Evolutionary conservation across 2,329 filamentous ascomycete genomes (phyloP).

Genomic region (Aschersonia sp.): DNA sequence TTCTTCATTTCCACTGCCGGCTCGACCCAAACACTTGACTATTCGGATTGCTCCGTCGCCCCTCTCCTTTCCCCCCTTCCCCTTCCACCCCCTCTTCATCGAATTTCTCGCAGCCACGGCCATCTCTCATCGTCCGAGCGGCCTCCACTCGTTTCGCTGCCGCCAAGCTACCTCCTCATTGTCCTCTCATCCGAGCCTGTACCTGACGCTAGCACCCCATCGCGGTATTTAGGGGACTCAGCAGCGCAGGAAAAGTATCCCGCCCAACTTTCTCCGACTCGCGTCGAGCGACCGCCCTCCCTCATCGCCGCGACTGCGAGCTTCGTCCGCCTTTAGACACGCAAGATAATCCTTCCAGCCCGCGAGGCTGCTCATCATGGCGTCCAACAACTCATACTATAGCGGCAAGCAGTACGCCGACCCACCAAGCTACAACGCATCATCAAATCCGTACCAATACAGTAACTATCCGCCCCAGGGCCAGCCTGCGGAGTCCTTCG

Average conservation of each 20-base stretch:
- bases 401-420: conserved; percentile 20
- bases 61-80: not conserved
- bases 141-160: not conserved
- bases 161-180: not conserved
- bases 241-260: not conserved
- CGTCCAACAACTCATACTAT: conserved; percentile 49
- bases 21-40: not conserved
- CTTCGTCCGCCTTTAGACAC: not conserved
- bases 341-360: not conserved
- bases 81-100: not conserved
- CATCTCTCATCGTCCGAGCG: not conserved
- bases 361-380: conserved; percentile 28
- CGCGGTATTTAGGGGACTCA: not conserved
- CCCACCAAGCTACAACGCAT: conserved; percentile 24
- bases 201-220: not conserved
- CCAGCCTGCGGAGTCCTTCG: conserved; percentile 6
- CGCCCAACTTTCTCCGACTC: not conserved
- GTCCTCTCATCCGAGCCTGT: not conserved
- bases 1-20: not conserved
- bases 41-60: not conserved
- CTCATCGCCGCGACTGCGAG: not conserved
- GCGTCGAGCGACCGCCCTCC: not conserved
- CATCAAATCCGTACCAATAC: conserved; percentile 27
- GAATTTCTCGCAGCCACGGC: not conserved
- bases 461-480: conserved; percentile 7